A percentile compares a stretch with the other conserved stretches of the same genome.
phyloP scores from a whole-genome alignment of 192 early-diverging fungal genomes.

The Kickxella alabastrina region DNA sequence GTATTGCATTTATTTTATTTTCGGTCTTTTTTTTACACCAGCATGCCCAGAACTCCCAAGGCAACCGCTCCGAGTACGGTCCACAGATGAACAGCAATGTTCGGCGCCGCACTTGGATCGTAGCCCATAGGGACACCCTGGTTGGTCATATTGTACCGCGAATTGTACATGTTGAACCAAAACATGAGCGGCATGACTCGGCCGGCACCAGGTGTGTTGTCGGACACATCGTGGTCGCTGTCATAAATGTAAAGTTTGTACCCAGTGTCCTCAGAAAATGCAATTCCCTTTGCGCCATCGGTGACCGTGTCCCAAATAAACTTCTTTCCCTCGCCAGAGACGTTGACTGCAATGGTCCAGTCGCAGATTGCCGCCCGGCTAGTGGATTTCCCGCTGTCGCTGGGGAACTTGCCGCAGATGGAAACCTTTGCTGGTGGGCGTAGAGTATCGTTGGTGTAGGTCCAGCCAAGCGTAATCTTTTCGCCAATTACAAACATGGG shows the following conservation, averaged over 20 bases:
- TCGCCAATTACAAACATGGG: slow-evolving; percentile 47
- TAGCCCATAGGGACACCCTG: slow-evolving; percentile 41
- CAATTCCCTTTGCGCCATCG: slow-evolving; percentile 23
- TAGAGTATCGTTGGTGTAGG: slow-evolving; percentile 22
- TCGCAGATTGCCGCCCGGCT: slow-evolving; percentile 18
- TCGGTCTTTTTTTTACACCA: too few species aligned
- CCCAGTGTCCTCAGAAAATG: slow-evolving; percentile 27
- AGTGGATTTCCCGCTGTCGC: slow-evolving; percentile 13
- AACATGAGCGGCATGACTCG: slow-evolving; percentile 26
- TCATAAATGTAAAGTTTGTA: slow-evolving; percentile 43
- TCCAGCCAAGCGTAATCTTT: slow-evolving; percentile 37
- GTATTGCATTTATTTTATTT: too few species aligned
- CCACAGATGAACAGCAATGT: slow-evolving; percentile 12
- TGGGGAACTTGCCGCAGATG: slow-evolving; percentile 45
- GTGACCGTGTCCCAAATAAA: slow-evolving; percentile 44
- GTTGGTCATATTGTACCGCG: slow-evolving; percentile 40
- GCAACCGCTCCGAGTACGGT: slow-evolving; percentile 7
- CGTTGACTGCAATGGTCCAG: slow-evolving; percentile 45
- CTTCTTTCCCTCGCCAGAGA: slow-evolving; percentile 26
- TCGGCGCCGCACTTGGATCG: slow-evolving; percentile 25
- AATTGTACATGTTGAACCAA: slow-evolving; percentile 46
- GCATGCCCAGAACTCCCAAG: slow-evolving; percentile 12
- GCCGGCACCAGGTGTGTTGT: slow-evolving; percentile 28
- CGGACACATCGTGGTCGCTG: slow-evolving; percentile 33
- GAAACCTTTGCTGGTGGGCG: slow-evolving; percentile 32